These are phyloP conservation scores for Waitea zeae DNA, from an alignment of 1,284 basidiomycete species.

Conservation along the genomic window DNA sequence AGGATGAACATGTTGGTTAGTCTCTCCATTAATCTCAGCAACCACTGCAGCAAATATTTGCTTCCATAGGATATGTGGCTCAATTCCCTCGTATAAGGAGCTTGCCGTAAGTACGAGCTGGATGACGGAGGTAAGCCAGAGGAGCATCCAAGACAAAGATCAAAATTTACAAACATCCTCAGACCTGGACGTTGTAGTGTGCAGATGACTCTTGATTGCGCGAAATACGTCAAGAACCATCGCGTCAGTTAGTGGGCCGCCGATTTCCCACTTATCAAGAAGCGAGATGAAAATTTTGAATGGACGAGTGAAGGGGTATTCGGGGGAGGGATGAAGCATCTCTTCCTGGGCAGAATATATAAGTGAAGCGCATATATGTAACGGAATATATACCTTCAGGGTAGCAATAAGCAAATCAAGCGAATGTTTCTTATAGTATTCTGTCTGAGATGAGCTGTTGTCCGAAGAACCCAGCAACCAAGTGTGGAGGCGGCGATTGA, in stretches of 20 bases:
- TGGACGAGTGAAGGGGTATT: conserved; percentile 66
- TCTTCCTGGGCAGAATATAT: conserved; percentile 29
- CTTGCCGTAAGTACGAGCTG: conserved; percentile 74
- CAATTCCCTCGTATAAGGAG: conserved; percentile 85
- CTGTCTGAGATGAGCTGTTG: conserved; percentile 50
- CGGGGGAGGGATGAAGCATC: conserved; percentile 52
- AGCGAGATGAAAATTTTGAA: conserved; percentile 94
- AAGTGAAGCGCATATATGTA: conserved; percentile 2
- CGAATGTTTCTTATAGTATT: conserved; percentile 51
- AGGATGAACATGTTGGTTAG: too few relatives aligned
- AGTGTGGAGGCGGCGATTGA: conserved; percentile 84
- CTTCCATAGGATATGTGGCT: conserved; percentile 81
- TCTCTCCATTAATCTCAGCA: conserved; percentile 28
- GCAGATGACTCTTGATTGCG: conserved; percentile 46
- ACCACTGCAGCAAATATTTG: conserved; percentile 43
- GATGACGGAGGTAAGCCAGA: conserved; percentile 5
- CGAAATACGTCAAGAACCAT: conserved; percentile 71
- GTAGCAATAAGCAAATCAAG: conserved; percentile 53
- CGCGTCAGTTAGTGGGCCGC: conserved; percentile 60
- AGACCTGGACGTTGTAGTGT: too few relatives aligned
- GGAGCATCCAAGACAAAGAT: too few relatives aligned
- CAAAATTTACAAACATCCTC: too few relatives aligned
- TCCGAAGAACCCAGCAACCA: conserved; percentile 86
- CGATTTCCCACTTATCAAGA: conserved; percentile 95
- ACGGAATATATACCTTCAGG: conserved; percentile 32